These are phyloP conservation scores for Colletotrichum tanaceti DNA, from an alignment of 2,329 filamentous ascomycete species.

Conservation along the genomic window DNA sequence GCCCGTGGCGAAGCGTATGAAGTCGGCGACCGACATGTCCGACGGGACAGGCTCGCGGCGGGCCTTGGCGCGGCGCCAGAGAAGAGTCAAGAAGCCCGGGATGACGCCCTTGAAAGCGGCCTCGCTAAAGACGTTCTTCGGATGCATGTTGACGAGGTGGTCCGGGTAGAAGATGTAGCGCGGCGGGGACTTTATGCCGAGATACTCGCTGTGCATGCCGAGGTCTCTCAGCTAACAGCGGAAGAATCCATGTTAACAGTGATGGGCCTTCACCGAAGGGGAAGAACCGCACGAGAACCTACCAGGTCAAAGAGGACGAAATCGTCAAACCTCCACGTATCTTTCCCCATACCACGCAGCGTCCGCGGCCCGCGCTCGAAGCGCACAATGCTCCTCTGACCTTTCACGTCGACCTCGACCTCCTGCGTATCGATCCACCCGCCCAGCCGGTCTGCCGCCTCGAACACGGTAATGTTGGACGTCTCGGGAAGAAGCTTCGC, in stretches of 20 bases:
- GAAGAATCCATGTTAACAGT: slow-evolving; percentile 28
- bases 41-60: slow-evolving; percentile 47
- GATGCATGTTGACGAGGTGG: slow-evolving; percentile 56
- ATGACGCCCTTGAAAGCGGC: slow-evolving; percentile 50
- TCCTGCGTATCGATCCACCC: slow-evolving; percentile 84
- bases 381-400: slow-evolving; percentile 67
- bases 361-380: slow-evolving; percentile 90
- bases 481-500: slow-evolving; percentile 71
- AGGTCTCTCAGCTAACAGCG: slow-evolving; percentile 27
- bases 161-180: slow-evolving; percentile 93
- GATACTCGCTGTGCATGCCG: slow-evolving; percentile 21
- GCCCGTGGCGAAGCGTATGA: slow-evolving; percentile 66
- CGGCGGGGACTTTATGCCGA: slow-evolving; percentile 34
- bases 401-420: slow-evolving; percentile 67
- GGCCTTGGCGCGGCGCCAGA: slow-evolving; percentile 49
- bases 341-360: slow-evolving; percentile 65
- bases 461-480: slow-evolving; percentile 83
- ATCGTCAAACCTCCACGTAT: slow-evolving; percentile 64
- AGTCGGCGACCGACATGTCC: slow-evolving; percentile 80
- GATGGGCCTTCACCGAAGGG: slow-evolving; percentile 32
- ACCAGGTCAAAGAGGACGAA: slow-evolving; percentile 79
- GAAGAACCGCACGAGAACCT: slow-evolving; percentile 47
- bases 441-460: slow-evolving; percentile 75
- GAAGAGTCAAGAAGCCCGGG: slow-evolving; percentile 47
- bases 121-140: slow-evolving; percentile 41